Evolutionary conservation across 805 yeast species (phyloP).

Genomic region (Debaryomyces castellii): DNA sequence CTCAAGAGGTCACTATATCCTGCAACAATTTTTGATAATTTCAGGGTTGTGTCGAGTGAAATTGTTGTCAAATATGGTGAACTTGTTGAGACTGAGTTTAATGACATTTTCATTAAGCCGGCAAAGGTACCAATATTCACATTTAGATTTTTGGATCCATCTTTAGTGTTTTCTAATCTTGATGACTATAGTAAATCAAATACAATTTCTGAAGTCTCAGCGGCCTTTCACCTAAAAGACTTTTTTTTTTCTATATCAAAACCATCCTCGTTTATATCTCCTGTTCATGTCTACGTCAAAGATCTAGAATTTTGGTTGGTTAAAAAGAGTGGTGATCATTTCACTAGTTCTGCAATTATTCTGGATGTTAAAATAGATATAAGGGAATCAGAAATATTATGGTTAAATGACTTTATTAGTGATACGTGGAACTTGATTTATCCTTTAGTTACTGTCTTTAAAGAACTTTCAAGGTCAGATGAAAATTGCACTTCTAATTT

Average conservation of each 20-base stretch:
- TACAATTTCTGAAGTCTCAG: conserved; percentile 11
- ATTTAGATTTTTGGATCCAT: conserved; percentile 33
- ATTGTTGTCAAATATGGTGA: conserved; percentile 40
- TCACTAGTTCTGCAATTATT: conserved; percentile 17
- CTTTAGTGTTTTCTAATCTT: conserved; percentile 28
- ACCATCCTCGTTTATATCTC: conserved; percentile 19
- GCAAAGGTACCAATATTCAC: conserved; percentile 23
- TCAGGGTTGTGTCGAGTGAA: conserved; percentile 49
- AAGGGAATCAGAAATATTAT: conserved; percentile 16
- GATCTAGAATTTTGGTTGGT: conserved; percentile 41
- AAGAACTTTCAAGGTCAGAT: conserved; percentile 10
- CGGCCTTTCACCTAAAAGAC: conserved; percentile 35
- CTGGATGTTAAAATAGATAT: conserved; percentile 19
- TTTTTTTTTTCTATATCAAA: conserved; percentile 18
- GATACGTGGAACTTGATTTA: conserved; percentile 9
- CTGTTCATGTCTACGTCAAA: conserved; percentile 14
- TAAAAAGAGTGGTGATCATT: conserved; percentile 12
- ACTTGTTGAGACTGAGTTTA: conserved; percentile 17
- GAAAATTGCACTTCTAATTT: conserved; percentile 30
- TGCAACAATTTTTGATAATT: conserved; percentile 35
- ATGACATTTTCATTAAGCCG: conserved; percentile 27
- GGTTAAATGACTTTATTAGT: conserved; percentile 19
- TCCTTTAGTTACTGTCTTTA: conserved; percentile 17
- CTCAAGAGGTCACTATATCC: conserved; percentile 35
- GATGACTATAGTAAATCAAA: not conserved